Base-by-base conservation (phyloP, 2,329 filamentous ascomycete genomes). In the Aspergillus floridensis region DNA sequence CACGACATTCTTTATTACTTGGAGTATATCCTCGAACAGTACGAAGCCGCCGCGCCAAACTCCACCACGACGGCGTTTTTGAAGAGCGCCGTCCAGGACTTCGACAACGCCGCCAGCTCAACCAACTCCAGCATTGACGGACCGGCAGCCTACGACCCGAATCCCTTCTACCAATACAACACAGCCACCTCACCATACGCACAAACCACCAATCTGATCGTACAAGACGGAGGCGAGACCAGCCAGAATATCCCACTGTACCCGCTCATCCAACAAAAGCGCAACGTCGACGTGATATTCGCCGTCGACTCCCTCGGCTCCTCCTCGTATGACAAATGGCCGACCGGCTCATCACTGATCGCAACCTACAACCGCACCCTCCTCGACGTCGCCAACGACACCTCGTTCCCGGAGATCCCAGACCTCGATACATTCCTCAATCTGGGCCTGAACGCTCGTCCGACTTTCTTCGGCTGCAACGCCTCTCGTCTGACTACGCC, bases 391-490 rank as follows among this genome's bases (percentile, higher is more conserved):
- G 74, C 79, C 35, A 90, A 91, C 69, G 84, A 83, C 49, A 90
- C 86, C 1, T 76, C 81, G 0, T 93, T 93, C 75, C 89, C 90
- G 0, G 74, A 80, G 4, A 79, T 93, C 1, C 90, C 90, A 0
- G 87, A 88, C 60, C 79, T 82, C 50, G 88, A 91, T 72, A 91
- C 89, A 0, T 90, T 93, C 71, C 78, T 92, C 61, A 91, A 91
- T 68, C 79, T 89, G 0, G 87, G 87, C 3, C 77, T 93, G 5
- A 92, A 92, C 79, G 82, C 79, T 61, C 81, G 80, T 1, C 90
- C 90, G 0, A 87, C 87, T 0, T 92, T 93, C 79, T 93, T 93
- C 70, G 90, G 90, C 44, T 93, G 90, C 74, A 77, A 90, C 68
- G 78, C 79, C n/a, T 78, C 77, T 49, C 90, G 90, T 73, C 80